phyloP scores from a whole-genome alignment of 352 stramenopile genomes.

The Blastocystis sp. region DNA sequence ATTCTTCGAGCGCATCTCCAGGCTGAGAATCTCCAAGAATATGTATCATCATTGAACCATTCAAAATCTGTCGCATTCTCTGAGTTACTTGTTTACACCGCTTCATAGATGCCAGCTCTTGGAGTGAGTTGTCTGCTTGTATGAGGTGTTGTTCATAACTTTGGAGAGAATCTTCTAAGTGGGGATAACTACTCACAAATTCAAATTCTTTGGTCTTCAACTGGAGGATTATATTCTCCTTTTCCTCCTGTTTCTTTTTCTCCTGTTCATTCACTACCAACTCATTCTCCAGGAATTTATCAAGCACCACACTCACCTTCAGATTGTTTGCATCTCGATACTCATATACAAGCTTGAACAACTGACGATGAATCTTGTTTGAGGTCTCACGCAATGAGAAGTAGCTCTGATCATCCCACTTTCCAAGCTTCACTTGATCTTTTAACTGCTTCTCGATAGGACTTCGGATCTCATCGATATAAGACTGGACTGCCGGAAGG shows the following conservation, averaged over 20 bases:
- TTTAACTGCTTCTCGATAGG: constrained; percentile 93
- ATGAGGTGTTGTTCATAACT: neutral
- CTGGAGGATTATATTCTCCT: neutral
- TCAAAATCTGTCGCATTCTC: neutral
- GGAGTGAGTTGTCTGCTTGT: neutral
- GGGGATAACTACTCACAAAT: neutral
- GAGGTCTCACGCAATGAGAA: constrained; percentile 94
- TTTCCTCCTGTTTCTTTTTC: constrained; percentile 74
- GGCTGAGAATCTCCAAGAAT: neutral
- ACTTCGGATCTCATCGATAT: constrained; percentile 80
- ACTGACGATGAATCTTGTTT: constrained; percentile 88
- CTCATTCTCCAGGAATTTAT: constrained; percentile 73
- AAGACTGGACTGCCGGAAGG: constrained; percentile 73
- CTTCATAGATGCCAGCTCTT: neutral
- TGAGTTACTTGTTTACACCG: neutral
- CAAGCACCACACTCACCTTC: constrained; percentile 40
- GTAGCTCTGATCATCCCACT: constrained; percentile 99
- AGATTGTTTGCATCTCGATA: constrained; percentile 62
- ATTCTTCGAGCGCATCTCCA: constrained; percentile 3
- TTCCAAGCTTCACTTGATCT: constrained; percentile 94
- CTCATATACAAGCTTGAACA: constrained; percentile 66
- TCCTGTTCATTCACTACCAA: constrained; percentile 82
- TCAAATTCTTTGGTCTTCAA: neutral
- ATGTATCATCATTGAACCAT: neutral
- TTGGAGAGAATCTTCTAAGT: neutral